Evolutionary conservation across 148 eudicot genomes (phyloP).

Genomic region (Arctostaphylos glauca): DNA sequence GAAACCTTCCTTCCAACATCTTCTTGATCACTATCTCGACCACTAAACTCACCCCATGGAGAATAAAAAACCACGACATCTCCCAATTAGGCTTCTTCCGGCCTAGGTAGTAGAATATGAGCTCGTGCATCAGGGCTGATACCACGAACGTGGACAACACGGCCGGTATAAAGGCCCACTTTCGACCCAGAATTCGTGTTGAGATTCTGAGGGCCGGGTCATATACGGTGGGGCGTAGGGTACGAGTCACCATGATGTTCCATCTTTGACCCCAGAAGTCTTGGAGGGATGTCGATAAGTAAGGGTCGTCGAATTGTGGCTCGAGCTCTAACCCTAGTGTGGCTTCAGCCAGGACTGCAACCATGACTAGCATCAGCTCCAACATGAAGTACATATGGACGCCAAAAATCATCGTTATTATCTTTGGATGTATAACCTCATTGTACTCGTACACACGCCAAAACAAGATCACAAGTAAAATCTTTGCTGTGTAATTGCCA

Average conservation of each 20-base stretch:
- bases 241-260: conserved; percentile 50
- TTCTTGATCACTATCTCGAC: conserved; percentile 37
- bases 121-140: conserved; percentile 55
- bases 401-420: conserved; percentile 31
- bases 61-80: conserved; percentile 42
- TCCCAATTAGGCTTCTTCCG: conserved; percentile 41
- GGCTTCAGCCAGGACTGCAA: conserved; percentile 29
- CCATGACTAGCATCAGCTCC: conserved; percentile 34
- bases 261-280: conserved; percentile 69
- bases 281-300: conserved; percentile 50
- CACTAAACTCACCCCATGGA: conserved; percentile 41
- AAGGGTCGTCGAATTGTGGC: conserved; percentile 58
- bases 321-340: conserved; percentile 40
- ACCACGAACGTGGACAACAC: conserved; percentile 37
- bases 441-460: conserved; percentile 30
- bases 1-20: conserved; percentile 17
- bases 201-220: conserved; percentile 22
- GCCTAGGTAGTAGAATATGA: conserved; percentile 44
- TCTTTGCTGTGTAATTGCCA: conserved; percentile 40
- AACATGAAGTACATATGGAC: conserved; percentile 43
- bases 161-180: conserved; percentile 28
- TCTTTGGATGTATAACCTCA: conserved; percentile 35
- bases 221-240: conserved; percentile 47
- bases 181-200: conserved; percentile 22
- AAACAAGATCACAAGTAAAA: conserved; percentile 18